phyloP scores from a whole-genome alignment of 2,329 filamentous ascomycete species.

The Colletotrichum sp. region DNA sequence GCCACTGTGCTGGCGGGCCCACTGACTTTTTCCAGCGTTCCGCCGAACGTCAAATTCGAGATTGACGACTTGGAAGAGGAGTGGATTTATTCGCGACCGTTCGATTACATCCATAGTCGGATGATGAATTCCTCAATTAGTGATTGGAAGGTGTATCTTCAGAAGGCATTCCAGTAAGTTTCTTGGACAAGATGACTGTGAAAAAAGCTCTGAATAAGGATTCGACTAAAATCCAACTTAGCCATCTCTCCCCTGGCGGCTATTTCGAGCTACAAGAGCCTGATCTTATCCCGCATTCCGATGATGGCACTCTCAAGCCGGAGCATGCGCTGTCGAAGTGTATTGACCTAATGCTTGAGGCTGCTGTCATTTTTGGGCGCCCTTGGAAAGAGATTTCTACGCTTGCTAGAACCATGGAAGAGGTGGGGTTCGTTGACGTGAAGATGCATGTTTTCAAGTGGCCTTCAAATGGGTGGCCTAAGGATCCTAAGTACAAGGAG shows the following conservation, averaged over 20 bases:
- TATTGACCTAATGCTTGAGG: conserved; percentile 16
- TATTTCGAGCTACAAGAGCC: conserved; percentile 48
- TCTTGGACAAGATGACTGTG: too few relatives aligned
- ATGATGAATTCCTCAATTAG: conserved; percentile 58
- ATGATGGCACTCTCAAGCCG: conserved; percentile 41
- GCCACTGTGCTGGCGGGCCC: too few relatives aligned
- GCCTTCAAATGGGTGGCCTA: conserved; percentile 35
- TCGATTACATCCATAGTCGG: conserved; percentile 65
- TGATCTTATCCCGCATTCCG: conserved; percentile 39
- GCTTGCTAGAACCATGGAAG: conserved; percentile 26
- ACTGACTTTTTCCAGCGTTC: conserved; percentile 33
- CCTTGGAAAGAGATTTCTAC: conserved; percentile 23
- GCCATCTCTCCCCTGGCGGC: conserved; percentile 54
- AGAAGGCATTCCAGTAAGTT: too few relatives aligned
- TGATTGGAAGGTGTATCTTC: conserved; percentile 51
- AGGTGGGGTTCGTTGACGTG: conserved; percentile 35
- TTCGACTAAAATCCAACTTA: too few relatives aligned
- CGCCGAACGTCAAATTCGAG: conserved; percentile 41
- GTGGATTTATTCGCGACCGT: conserved; percentile 41
- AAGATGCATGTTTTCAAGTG: conserved; percentile 31
- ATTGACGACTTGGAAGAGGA: conserved; percentile 38
- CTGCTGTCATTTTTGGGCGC: conserved; percentile 25
- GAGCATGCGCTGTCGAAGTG: conserved; percentile 23
- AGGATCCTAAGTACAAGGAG: conserved; percentile 30
- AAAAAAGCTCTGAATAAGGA: too few relatives aligned